Percentiles rank a stretch among this genome's conserved stretches.
Conservation (phyloP, 108 stramenopile species). For the Aurantiochytrium sp. region DNA sequence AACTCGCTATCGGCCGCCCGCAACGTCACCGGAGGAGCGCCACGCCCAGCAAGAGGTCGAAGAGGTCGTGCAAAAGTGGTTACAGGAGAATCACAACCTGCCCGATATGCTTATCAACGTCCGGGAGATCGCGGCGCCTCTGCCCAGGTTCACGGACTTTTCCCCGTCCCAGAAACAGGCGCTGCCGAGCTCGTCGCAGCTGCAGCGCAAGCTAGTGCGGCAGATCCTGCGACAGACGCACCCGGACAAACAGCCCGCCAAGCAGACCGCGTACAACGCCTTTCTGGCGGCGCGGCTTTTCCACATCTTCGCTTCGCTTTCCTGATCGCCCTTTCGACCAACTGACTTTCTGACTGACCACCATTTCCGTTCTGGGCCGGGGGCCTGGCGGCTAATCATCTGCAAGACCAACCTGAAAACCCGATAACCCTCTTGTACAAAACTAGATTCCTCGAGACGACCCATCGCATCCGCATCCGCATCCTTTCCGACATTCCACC, state of each 20-base stretch:
- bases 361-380: too few relatives aligned
- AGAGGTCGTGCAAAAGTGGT: neutral
- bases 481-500: too few relatives aligned
- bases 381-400: too few relatives aligned
- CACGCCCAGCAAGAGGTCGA: neutral
- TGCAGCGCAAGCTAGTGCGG: neutral
- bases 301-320: neutral
- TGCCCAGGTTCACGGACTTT: neutral
- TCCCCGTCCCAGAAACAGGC: neutral
- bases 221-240: neutral
- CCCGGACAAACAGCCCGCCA: neutral
- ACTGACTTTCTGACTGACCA: too few relatives aligned
- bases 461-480: too few relatives aligned
- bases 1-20: neutral
- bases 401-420: too few relatives aligned
- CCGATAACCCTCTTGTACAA: too few relatives aligned
- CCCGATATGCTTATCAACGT: neutral
- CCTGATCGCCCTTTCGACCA: too few relatives aligned
- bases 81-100: neutral
- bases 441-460: too few relatives aligned
- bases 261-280: neutral
- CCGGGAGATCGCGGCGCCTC: neutral
- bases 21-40: neutral
- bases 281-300: conserved; percentile 4
- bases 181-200: neutral